These are phyloP conservation scores for Aspergillus spinulosporus DNA, from an alignment of 2,329 filamentous ascomycete species.

Conservation along the genomic window DNA sequence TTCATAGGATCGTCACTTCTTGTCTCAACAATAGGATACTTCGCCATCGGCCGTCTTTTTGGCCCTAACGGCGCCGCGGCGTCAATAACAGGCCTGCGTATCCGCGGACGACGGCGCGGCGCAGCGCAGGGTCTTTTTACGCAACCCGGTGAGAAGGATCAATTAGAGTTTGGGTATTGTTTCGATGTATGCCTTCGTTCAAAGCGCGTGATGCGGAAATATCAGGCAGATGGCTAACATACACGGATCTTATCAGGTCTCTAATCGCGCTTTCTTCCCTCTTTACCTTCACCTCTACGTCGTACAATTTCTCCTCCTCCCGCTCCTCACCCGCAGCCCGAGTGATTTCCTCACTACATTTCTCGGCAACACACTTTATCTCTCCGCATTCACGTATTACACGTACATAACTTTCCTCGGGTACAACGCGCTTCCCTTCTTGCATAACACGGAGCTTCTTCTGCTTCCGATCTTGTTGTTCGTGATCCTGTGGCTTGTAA, in stretches of 20 bases:
- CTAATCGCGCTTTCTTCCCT: conserved; percentile 67
- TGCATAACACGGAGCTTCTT: conserved; percentile 66
- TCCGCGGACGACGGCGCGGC: conserved; percentile 50
- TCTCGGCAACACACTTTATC: conserved; percentile 65
- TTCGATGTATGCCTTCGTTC: conserved; percentile 58
- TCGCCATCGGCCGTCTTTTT: conserved; percentile 62
- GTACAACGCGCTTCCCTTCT: conserved; percentile 67
- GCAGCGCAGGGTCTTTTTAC: conserved; percentile 59
- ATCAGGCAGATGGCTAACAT: not conserved
- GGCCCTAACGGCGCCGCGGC: conserved; percentile 53
- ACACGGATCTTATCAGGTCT: conserved; percentile 45
- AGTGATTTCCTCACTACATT: conserved; percentile 52
- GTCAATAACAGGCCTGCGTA: conserved; percentile 48
- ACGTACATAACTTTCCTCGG: conserved; percentile 68
- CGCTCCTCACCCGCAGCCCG: conserved; percentile 50
- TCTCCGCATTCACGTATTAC: conserved; percentile 65
- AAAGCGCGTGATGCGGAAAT: not conserved
- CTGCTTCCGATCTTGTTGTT: conserved; percentile 63
- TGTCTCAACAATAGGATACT: conserved; percentile 63
- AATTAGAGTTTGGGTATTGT: conserved; percentile 69
- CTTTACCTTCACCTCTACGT: conserved; percentile 68
- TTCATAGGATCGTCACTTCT: conserved; percentile 62
- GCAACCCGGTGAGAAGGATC: conserved; percentile 57
- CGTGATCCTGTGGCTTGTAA: conserved; percentile 58
- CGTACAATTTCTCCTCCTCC: conserved; percentile 67